Conservation (phyloP, 2,329 filamentous ascomycete genomes). For the Fusarium napiforme region DNA sequence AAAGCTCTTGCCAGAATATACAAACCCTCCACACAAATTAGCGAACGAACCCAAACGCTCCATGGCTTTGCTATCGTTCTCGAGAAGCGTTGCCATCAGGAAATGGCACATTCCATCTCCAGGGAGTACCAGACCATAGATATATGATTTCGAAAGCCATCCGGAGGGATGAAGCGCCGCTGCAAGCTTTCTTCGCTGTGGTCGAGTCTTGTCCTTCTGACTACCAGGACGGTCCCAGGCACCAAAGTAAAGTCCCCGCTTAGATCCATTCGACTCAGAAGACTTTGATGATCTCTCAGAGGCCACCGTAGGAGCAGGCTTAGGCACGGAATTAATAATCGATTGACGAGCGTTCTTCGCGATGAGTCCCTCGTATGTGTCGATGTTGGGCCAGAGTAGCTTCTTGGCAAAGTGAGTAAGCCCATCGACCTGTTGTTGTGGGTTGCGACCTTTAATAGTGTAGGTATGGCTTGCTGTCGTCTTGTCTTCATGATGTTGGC, state of each 20-base stretch:
- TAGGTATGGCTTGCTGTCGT: slow-evolving; percentile 54
- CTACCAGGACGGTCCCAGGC: slow-evolving; percentile 51
- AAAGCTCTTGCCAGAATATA: slow-evolving; percentile 72
- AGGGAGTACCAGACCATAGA: slow-evolving; percentile 72
- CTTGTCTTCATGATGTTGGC: slow-evolving; percentile 52
- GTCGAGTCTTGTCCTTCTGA: slow-evolving; percentile 48
- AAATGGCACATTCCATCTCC: slow-evolving; percentile 72
- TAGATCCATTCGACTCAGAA: slow-evolving; percentile 50
- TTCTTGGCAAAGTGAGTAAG: slow-evolving; percentile 72
- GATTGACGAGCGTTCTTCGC: slow-evolving; percentile 60
- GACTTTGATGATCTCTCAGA: slow-evolving; percentile 41
- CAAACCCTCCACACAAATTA: slow-evolving; percentile 72
- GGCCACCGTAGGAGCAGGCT: slow-evolving; percentile 46
- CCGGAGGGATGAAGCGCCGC: slow-evolving; percentile 68
- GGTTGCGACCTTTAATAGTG: slow-evolving; percentile 65
- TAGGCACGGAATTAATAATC: slow-evolving; percentile 40
- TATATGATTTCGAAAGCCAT: slow-evolving; percentile 75
- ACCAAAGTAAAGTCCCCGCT: slow-evolving; percentile 60
- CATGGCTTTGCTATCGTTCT: slow-evolving; percentile 71
- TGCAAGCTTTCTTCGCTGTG: slow-evolving; percentile 64
- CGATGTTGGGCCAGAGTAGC: slow-evolving; percentile 71
- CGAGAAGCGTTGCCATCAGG: slow-evolving; percentile 72
- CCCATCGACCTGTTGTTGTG: slow-evolving; percentile 68
- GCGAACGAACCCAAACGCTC: slow-evolving; percentile 68
- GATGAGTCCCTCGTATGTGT: slow-evolving; percentile 61